Base-by-base conservation (phyloP, 2,329 filamentous ascomycete species). In the Trichoderma atroviride region DNA sequence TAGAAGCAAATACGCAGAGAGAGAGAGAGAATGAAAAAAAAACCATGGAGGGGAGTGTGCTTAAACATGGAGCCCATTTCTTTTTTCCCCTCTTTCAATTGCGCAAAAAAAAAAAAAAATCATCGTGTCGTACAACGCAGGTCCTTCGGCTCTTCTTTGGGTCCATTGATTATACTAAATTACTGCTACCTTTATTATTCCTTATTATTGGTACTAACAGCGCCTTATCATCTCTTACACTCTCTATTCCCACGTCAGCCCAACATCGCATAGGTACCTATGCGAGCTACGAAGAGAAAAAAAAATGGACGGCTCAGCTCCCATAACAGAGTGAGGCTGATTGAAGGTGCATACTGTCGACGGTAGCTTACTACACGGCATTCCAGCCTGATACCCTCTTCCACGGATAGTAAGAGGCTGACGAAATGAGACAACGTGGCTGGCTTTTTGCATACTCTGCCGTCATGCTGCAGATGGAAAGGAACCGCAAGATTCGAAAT, bases 31-130 rank as follows among this genome's bases (percentile, higher is more conserved):
- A 16, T 16, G 1, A 50, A 11, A 9, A 24, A 47, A 33, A n/a
- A 27, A 62, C 37, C 60, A 35, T 53, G 60, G 60, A 63, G 60
- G 60, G 60, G 60, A 63, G 60, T 63, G 60, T 53, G 47, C 60
- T 53, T 63, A 63, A 63, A 31, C 13, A 63, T n/a, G n/a, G n/a
- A n/a, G 31, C 13, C 31, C 43, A 31, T 43, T 22, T 35, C 33
- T 43, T 29, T 31, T 43, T 29, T 33, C 55, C 43, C 59, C 59
- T 62, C 59, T 62, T 50, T 19, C 47, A 33, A 22, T 53, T 63
- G 60, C 47, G 60, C 43, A 63, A 62, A 22, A 47, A 40, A 52
- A 43, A 27, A 53, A 62, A 22, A 47, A 40, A 52, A 31, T 27
- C 37, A 6, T 52, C 27, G 29, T 47, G 60, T 63, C 60, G 60